Base-by-base conservation (phyloP, 2,329 filamentous ascomycete species). In the Aspergillus japonicus region DNA sequence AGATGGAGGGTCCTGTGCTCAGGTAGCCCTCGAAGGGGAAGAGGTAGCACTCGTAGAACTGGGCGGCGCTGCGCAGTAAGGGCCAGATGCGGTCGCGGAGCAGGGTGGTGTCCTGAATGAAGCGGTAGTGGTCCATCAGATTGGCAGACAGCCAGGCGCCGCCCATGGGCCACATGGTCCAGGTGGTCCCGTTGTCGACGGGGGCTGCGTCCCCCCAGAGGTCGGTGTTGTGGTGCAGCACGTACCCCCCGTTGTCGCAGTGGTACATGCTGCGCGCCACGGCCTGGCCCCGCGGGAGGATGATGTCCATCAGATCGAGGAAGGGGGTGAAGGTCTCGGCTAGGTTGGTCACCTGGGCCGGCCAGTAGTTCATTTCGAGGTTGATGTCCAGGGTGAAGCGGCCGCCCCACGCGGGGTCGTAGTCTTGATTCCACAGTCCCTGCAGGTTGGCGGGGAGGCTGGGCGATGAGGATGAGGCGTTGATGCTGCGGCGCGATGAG, bases 281-380 rank as follows among this genome's bases (percentile, higher is more conserved):
- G 56, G 82, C 81, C 0, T 72, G 68, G 0, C 84, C 84, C 65
- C 64, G 62, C 31, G 29, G 60, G 60, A 64, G 56, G 56, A 74
- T 71, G 1, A 68, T 64, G 11, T 79, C 73, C 5, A 81, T 66
- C 1, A 79, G 68, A 16, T 75, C 72, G 21, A 81, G 77, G 0
- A 83, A 58, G 0, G 80, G 78, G 1, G 72, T 58, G 11, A 78
- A 72, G 0, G 72, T 76, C 12, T 78, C 77, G 0, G 35, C 78
- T 55, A 82, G 76, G 0, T 82, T 74, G 0, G 82, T 84, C 55
- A 84, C 81, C 31, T 84, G 81, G 0, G 80, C 78, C 0, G 73
- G 75, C 84, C 85, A 87, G 63, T 86, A 81, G 60, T 86, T 87
- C 84, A 86, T 87, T 62, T 87, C 81, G 0, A 86, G 60, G 57